Base-by-base conservation (phyloP, 2,329 filamentous ascomycete species). In the Orbilia javanica region DNA sequence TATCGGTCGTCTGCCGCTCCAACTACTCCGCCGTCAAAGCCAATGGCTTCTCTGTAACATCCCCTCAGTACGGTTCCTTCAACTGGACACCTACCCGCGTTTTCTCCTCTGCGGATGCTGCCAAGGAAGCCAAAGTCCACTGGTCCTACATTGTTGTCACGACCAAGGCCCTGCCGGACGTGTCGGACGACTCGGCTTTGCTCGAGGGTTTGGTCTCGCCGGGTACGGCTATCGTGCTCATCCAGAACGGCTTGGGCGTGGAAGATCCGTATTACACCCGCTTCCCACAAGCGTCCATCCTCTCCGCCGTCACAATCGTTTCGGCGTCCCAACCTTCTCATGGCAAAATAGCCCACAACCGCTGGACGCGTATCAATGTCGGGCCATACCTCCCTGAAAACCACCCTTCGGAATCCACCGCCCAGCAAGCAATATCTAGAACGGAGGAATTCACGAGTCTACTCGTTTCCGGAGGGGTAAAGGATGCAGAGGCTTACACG, bases 1-100 rank as follows among this genome's bases (percentile, higher is more conserved):
- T 92, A 62, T 93, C 91, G 4, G 88, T 92, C 52, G 89, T 92
- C 67, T 92, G 91, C 79, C 88, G 92, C 60, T 93, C 91, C 46
- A 93, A 93, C 85, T 93, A 92, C 85, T 84, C 86, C 25, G 88
- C 88, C 36, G 89, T 93, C 53, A 86, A 87, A 66, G 83, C 85
- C 8, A 84, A 87, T 25, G 92, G 91, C 55, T 91, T 93, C 82
- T 84, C 85, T 31, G 84, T 94, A 39, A 86, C 88, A 63, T 93
- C 91, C 3, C 89, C 87, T 62, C 87, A 88, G 64, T 93, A 91
- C 82, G 90, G 91, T 50, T 86, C 90, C 83, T 92, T 92, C 83
- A 87, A 84, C 22, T 93, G 92, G 85, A 84, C 79, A 42, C 88
- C 92, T 2, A 83, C 89, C 67, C 86, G 87, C 57, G 89, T 89